Conservation (phyloP, 202 grass and related monocot species). For the Carex sylvatica region DNA sequence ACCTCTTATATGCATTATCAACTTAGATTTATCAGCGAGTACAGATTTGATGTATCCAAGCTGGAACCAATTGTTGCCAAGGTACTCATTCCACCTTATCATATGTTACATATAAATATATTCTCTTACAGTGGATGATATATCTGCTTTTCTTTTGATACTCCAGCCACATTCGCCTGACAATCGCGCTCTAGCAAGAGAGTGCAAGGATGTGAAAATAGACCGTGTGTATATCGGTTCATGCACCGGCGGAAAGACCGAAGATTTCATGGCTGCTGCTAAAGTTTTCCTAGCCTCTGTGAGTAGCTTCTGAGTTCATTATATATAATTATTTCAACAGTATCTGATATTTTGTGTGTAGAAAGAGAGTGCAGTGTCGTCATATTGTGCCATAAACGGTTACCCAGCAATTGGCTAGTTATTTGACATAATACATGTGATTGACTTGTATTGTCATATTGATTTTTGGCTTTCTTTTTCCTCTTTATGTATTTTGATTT, state of each 20-base stretch:
- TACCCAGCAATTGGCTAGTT: background rate
- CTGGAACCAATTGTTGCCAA: conserved; percentile 94
- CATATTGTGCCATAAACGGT: background rate
- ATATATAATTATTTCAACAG: background rate
- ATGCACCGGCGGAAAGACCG: conserved; percentile 94
- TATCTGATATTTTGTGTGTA: background rate
- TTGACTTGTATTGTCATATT: background rate
- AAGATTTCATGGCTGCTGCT: conserved; percentile 87
- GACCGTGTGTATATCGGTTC: conserved; percentile 95
- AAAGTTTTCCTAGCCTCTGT: conserved; percentile 91
- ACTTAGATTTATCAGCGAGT: conserved; percentile 78
- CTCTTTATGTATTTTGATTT: background rate
- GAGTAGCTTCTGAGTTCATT: conserved; percentile 39
- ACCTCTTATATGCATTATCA: conserved; percentile 24
- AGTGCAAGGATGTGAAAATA: conserved; percentile 93
- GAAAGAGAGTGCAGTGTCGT: background rate
- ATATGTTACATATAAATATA: background rate
- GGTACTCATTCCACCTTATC: conserved; percentile 34
- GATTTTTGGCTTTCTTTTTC: background rate
- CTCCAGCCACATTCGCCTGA: conserved; percentile 96
- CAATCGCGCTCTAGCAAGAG: conserved; percentile 88
- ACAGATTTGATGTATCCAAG: conserved; percentile 86
- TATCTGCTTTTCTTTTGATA: conserved; percentile 13
- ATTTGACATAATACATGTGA: background rate
- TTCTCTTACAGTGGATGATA: conserved; percentile 12